Conservation (phyloP, 2,329 filamentous ascomycete genomes). For the Berkeleyomyces rouxiae region DNA sequence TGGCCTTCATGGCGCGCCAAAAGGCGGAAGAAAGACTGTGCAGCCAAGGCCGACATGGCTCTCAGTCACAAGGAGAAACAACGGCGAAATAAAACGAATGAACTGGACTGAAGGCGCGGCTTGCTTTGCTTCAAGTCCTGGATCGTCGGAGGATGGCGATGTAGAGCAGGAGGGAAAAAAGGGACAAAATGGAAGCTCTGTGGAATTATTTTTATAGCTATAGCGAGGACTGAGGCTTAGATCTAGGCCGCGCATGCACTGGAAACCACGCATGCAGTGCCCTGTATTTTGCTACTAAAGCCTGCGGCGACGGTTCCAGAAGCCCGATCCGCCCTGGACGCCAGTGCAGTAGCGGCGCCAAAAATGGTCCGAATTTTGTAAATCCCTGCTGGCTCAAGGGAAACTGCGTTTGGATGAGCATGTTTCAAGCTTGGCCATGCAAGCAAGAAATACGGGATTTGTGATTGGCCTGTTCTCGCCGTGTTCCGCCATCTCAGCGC, state of each 20-base stretch:
- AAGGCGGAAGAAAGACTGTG: background rate
- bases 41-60: background rate
- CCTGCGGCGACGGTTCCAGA: background rate
- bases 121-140: background rate
- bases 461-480: background rate
- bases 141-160: conserved; percentile 2
- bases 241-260: background rate
- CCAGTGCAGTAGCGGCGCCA: background rate
- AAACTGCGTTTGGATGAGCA: background rate
- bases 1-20: conserved; percentile 11
- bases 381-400: background rate
- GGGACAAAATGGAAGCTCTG: background rate
- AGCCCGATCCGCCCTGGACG: background rate
- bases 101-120: background rate
- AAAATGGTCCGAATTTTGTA: no score
- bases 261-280: background rate
- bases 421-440: background rate
- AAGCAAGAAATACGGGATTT: background rate
- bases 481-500: background rate
- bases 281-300: background rate
- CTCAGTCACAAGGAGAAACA: background rate
- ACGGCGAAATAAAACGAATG: background rate
- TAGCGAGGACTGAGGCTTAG: background rate
- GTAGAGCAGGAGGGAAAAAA: background rate
- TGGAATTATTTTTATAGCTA: background rate